Evolutionary conservation across 129 eudicot genomes (phyloP).

Genomic region (Kitagawia praeruptora): DNA sequence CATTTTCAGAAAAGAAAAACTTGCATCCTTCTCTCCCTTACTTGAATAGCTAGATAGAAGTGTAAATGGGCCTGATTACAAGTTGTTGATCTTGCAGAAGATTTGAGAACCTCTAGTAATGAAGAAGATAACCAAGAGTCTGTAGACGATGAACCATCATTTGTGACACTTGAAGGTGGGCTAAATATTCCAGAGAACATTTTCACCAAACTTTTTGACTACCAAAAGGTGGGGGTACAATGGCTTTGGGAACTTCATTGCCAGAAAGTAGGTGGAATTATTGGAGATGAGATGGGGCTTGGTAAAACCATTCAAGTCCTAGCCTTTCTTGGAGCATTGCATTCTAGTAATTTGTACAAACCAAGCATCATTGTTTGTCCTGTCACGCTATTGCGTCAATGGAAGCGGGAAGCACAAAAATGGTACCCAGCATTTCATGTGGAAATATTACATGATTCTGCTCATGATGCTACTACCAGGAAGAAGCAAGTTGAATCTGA

Average conservation of each 20-base stretch:
- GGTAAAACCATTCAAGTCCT: conserved; percentile 91
- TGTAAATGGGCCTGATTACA: neutral
- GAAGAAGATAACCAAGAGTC: conserved; percentile 51
- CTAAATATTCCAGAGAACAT: conserved; percentile 66
- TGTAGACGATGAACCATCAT: conserved; percentile 39
- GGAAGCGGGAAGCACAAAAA: conserved; percentile 86
- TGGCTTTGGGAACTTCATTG: conserved; percentile 99
- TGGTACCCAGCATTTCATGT: conserved; percentile 88
- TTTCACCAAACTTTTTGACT: conserved; percentile 71
- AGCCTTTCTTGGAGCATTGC: conserved; percentile 82
- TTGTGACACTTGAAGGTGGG: conserved; percentile 93
- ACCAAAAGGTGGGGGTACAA: conserved; percentile 93
- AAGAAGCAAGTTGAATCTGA: conserved; percentile 46
- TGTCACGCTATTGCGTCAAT: conserved; percentile 80
- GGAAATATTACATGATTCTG: conserved; percentile 90
- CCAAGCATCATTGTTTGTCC: conserved; percentile 90
- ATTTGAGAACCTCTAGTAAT: conserved; percentile 31
- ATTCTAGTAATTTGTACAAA: conserved; percentile 73
- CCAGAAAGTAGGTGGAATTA: conserved; percentile 95
- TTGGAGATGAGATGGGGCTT: conserved; percentile 99
- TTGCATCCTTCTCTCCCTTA: neutral
- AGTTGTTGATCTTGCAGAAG: conserved; percentile 31
- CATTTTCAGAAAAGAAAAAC: neutral
- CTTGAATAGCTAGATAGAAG: neutral
- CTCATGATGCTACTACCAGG: conserved; percentile 39